Conservation (phyloP, 2,329 filamentous ascomycete species). For the Stagonosporopsis rhizophila region DNA sequence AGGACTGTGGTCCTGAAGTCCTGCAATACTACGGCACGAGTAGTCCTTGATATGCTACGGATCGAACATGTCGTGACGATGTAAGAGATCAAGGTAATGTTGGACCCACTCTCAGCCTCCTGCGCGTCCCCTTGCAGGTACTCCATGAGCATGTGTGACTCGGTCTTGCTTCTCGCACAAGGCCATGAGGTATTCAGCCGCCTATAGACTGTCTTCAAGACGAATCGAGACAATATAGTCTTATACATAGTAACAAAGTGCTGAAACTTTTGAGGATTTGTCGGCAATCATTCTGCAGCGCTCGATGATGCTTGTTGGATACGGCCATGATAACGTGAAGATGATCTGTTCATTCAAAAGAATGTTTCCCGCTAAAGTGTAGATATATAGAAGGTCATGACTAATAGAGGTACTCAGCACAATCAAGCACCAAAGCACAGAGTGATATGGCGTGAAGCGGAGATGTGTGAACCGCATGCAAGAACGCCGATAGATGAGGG, state of each 20-base stretch:
- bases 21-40: too few species aligned
- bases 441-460: neutral
- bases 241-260: neutral
- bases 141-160: neutral
- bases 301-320: neutral
- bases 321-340: neutral
- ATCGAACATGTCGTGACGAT: neutral
- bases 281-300: neutral
- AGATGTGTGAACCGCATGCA: slow-evolving; percentile 11
- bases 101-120: neutral
- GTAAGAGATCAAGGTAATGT: neutral
- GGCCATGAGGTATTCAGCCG: neutral
- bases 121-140: neutral
- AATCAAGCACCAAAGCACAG: neutral
- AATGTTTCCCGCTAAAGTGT: neutral
- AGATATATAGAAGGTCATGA: neutral
- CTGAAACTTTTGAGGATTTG: neutral
- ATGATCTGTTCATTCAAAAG: neutral
- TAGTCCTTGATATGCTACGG: neutral
- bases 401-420: neutral
- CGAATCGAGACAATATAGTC: neutral
- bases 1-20: neutral
- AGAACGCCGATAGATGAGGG: slow-evolving; percentile 20
- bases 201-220: neutral
- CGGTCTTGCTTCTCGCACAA: neutral